phyloP scores from a whole-genome alignment of 2,329 filamentous ascomycete genomes.

The Tolypocladium endophyticum region DNA sequence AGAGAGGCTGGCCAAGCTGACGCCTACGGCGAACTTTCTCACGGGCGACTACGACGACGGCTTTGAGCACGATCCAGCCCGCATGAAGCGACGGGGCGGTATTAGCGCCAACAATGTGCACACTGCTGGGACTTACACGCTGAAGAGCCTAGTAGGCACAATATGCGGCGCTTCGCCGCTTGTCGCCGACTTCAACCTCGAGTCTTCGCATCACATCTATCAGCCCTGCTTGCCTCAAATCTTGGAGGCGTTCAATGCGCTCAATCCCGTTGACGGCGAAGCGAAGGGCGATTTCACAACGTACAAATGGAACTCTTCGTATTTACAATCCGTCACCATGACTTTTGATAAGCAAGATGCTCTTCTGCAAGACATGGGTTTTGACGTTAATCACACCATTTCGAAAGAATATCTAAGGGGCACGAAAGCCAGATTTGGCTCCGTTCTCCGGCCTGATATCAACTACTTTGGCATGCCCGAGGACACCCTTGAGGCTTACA shows the following conservation, averaged over 20 bases:
- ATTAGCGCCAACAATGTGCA: slow-evolving; percentile 27
- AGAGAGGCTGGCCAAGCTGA: slow-evolving; percentile 15
- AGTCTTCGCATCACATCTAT: neutral
- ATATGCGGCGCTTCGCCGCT: neutral
- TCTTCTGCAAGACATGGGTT: no score
- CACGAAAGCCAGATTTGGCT: slow-evolving; percentile 15
- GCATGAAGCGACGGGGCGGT: slow-evolving; percentile 20
- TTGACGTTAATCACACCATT: no score
- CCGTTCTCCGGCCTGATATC: slow-evolving; percentile 15
- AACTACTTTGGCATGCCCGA: slow-evolving; percentile 24
- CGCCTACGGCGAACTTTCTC: slow-evolving; percentile 20
- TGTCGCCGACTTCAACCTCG: neutral
- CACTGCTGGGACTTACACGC: slow-evolving; percentile 30
- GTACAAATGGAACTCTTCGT: slow-evolving; percentile 19
- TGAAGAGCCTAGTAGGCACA: slow-evolving; percentile 22
- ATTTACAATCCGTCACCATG: slow-evolving; percentile 20
- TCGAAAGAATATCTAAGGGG: slow-evolving; percentile 19
- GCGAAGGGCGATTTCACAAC: slow-evolving; percentile 9
- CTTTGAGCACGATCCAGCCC: slow-evolving; percentile 11
- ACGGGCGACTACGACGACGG: slow-evolving; percentile 25
- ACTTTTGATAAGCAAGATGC: slow-evolving; percentile 24
- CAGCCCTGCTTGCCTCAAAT: neutral
- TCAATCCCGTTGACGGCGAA: neutral
- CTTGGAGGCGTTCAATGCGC: neutral
- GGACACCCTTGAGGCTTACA: slow-evolving; percentile 17